Evolutionary conservation across 306 rosid genomes (phyloP).

Genomic region (Arachis stenosperma): DNA sequence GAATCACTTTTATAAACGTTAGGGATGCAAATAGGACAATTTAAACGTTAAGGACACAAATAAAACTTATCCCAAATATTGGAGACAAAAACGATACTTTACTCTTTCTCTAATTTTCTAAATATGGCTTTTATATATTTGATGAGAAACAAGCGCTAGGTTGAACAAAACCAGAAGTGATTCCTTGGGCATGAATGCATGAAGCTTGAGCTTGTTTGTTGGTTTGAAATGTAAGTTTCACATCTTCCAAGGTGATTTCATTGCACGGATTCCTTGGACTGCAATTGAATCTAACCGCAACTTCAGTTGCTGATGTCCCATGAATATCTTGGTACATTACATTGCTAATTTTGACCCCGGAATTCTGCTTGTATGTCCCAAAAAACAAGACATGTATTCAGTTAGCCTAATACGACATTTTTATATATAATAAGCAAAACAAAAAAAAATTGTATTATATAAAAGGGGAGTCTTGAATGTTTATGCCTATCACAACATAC

Average conservation of each 20-base stretch:
- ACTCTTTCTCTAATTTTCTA: not conserved
- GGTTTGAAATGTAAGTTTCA: constrained; percentile 44
- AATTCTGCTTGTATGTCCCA: constrained; percentile 26
- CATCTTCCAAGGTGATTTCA: constrained; percentile 48
- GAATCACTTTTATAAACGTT: too few relatives aligned
- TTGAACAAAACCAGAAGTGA: constrained; percentile 43
- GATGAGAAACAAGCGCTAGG: constrained; percentile 45
- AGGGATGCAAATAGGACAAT: too few relatives aligned
- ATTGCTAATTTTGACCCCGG: constrained; percentile 52
- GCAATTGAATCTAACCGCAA: constrained; percentile 53
- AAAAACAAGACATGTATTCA: not conserved
- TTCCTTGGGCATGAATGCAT: constrained; percentile 43
- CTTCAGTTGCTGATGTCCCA: constrained; percentile 50
- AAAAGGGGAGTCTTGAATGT: too few relatives aligned
- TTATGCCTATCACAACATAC: too few relatives aligned
- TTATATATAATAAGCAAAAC: too few relatives aligned
- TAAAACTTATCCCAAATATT: too few relatives aligned
- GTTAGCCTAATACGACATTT: not conserved
- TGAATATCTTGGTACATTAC: constrained; percentile 43
- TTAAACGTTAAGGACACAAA: too few relatives aligned
- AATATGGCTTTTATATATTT: not conserved
- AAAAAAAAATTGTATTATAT: too few relatives aligned
- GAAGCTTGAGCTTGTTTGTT: constrained; percentile 40
- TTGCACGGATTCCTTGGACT: constrained; percentile 52
- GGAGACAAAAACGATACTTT: too few relatives aligned